Base-by-base conservation (phyloP, 768 basidiomycete genomes). In the Strobilomyces dryophilus region DNA sequence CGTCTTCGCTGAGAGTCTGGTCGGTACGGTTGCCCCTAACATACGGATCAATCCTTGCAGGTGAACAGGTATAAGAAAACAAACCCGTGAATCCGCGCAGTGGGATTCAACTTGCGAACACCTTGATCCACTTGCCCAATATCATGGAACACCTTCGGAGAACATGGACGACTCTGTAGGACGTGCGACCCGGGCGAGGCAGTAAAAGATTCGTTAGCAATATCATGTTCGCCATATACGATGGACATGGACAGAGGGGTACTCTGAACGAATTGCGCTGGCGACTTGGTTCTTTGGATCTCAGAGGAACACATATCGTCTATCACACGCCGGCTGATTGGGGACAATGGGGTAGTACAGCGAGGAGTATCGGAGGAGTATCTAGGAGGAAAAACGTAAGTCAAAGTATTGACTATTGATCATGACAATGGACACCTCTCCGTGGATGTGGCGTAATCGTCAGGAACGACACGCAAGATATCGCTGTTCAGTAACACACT, bases 381-480 rank as follows among this genome's bases (percentile, higher is more conserved):
- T 9, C 61, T 61, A 21, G 39, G n/a, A 44, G 11, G 12, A 40
- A 15, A 8, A 8, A 40, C 4, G 29, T 63, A 12, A 60, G 43
- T 20, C 3, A 31, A 11, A 26, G 11, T 46, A 2, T 31, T 0
- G 8, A 32, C 5, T 18, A 20, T 15, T 8, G 29, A 37, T 8
- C 3, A 6, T 15, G 27, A 12, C n/a, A 34, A 43, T 27, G 27
- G 8, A 27, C 52, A 51, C 27, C 5, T 51, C 20, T 56, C 55
- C 40, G 5, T 20, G 18, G 52, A 49, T 27, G 26, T n/a, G 18
- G 29, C 24, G 6, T 11, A 3, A 34, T 50, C 4, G 10, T 57
- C 50, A 7, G 57, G 47, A 5, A 64, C 49, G 20, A 66, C 54
- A 17, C 64, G 65, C 27, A 47, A 45, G 24, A 66, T 27, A 43